Evolutionary conservation across 2,329 filamentous ascomycete species (phyloP).

Genomic region (Cladosporium sp.): DNA sequence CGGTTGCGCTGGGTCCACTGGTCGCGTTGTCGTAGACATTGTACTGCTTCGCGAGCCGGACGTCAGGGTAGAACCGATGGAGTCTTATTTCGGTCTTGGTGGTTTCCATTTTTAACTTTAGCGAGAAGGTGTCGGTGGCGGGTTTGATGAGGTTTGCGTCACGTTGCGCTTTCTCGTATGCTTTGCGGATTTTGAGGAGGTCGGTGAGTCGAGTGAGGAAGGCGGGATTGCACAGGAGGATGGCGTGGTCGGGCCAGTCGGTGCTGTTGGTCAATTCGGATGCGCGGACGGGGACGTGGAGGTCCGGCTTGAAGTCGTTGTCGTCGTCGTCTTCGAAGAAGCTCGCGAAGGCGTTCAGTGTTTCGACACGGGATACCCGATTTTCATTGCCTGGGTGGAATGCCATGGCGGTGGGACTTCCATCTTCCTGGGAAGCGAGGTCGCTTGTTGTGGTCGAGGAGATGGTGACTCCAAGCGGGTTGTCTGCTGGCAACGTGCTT

Average conservation of each 20-base stretch:
- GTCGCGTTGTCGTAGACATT: background rate
- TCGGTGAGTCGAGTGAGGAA: background rate
- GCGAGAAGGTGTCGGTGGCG: background rate
- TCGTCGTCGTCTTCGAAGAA: background rate
- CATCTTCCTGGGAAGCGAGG: background rate
- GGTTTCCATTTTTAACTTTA: background rate
- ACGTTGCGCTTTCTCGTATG: background rate
- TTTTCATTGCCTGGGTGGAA: background rate
- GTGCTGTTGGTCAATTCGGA: background rate
- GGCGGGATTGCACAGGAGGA: background rate
- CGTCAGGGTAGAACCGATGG: background rate
- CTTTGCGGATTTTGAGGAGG: background rate
- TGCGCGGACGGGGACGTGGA: background rate
- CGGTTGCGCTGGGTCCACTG: background rate
- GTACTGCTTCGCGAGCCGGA: background rate
- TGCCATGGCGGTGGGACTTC: background rate
- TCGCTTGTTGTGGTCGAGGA: background rate
- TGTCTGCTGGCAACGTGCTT: background rate
- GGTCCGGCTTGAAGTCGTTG: background rate
- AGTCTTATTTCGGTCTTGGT: background rate
- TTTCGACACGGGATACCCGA: background rate
- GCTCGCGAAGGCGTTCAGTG: background rate
- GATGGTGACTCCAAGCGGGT: background rate
- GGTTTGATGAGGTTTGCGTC: background rate
- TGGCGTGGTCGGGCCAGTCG: background rate